phyloP scores from a whole-genome alignment of 345 rosid genomes.

The Mallotus nudiflorus region DNA sequence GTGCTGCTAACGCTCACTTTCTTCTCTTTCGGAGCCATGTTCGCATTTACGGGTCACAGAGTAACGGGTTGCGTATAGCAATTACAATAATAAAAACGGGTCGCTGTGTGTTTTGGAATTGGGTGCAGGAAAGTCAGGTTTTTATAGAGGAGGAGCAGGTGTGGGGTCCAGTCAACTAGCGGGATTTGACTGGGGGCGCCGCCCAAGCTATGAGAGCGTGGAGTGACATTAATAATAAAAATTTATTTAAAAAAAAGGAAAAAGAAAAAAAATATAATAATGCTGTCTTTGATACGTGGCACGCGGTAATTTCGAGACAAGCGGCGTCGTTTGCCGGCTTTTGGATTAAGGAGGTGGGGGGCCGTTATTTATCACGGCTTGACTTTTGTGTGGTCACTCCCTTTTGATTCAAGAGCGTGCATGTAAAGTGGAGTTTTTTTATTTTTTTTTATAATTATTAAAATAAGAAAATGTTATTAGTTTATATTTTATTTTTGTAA shows the following conservation, averaged over 20 bases:
- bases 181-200: slow-evolving; percentile 46
- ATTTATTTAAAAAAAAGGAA: neutral
- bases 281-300: slow-evolving; percentile 45
- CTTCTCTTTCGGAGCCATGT: slow-evolving; percentile 42
- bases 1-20: neutral
- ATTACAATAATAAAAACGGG: too few relatives aligned
- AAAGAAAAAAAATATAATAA: neutral
- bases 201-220: slow-evolving; percentile 32
- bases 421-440: too few relatives aligned
- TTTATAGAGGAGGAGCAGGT: neutral
- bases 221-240: slow-evolving; percentile 35
- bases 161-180: slow-evolving; percentile 34
- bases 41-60: neutral
- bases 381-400: slow-evolving; percentile 12
- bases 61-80: neutral
- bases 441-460: too few relatives aligned
- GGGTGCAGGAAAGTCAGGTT: neutral
- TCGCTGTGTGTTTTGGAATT: neutral
- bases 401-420: slow-evolving; percentile 14
- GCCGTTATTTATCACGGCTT: slow-evolving; percentile 21
- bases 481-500: too few relatives aligned
- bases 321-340: slow-evolving; percentile 48
- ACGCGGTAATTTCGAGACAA: slow-evolving; percentile 45
- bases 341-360: slow-evolving; percentile 19
- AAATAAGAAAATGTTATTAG: too few relatives aligned